These are phyloP conservation scores for Verticillium nonalfalfae DNA, from an alignment of 2,329 filamentous ascomycete species.

Conservation along the genomic window DNA sequence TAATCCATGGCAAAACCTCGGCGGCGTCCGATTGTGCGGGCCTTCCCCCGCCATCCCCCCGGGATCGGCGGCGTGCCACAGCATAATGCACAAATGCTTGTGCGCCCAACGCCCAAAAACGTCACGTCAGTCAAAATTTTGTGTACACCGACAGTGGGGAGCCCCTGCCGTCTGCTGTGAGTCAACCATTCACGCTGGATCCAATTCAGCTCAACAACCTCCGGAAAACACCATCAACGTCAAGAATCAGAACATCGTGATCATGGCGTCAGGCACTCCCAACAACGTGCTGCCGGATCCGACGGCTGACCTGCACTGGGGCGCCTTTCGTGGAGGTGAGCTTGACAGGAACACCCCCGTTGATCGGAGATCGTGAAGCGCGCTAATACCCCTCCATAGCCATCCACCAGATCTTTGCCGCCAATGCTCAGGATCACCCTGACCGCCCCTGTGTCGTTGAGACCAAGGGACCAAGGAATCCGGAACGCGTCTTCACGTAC, in stretches of 20 bases:
- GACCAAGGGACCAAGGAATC: slow-evolving; percentile 28
- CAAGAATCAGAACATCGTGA: neutral
- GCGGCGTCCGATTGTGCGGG: neutral
- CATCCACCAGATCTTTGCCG: slow-evolving; percentile 64
- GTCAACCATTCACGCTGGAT: neutral
- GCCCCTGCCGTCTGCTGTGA: neutral
- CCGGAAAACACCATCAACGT: neutral
- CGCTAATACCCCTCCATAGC: slow-evolving; percentile 19
- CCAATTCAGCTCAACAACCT: neutral
- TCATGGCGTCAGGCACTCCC: neutral
- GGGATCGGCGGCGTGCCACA: neutral
- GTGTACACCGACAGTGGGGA: neutral
- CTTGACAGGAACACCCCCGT: neutral
- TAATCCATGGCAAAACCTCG: neutral
- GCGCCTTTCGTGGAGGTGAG: slow-evolving; percentile 46
- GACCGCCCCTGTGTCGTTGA: slow-evolving; percentile 46
- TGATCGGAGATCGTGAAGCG: neutral
- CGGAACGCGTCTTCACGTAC: slow-evolving; percentile 71
- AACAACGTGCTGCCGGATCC: slow-evolving; percentile 49
- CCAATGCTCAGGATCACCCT: slow-evolving; percentile 62
- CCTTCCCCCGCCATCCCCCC: neutral
- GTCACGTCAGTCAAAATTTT: neutral
- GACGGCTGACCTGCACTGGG: slow-evolving; percentile 61
- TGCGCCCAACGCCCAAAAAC: neutral
- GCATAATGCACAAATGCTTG: neutral